Evolutionary conservation across 1,284 basidiomycete genomes (phyloP).

Genomic region (Puccinia triticina): DNA sequence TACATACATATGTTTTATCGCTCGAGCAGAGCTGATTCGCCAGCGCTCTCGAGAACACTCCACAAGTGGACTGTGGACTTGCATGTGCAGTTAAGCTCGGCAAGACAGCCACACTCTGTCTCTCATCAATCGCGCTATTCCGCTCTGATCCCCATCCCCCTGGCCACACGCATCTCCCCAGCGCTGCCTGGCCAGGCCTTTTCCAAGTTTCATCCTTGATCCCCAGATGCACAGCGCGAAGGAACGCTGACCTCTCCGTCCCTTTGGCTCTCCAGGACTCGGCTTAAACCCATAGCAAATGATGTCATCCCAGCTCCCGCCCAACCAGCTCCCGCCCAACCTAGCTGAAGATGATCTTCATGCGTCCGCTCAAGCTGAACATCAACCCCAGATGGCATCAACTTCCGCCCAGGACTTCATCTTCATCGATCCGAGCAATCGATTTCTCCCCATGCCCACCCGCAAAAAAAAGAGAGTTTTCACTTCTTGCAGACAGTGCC

Average conservation of each 20-base stretch:
- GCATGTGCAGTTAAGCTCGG: no score
- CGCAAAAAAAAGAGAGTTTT: conserved; percentile 23
- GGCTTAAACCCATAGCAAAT: neutral
- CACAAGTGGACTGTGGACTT: no score
- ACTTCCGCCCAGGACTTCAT: neutral
- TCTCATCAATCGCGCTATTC: no score
- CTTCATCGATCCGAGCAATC: conserved; percentile 9
- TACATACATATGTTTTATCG: no score
- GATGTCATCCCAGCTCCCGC: neutral
- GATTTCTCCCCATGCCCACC: neutral
- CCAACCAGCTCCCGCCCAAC: conserved; percentile 1
- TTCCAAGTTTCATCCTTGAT: no score
- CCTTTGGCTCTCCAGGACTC: neutral
- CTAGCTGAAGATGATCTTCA: conserved; percentile 12
- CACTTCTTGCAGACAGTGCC: conserved; percentile 31
- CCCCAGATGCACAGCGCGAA: neutral
- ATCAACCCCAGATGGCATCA: neutral
- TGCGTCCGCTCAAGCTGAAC: neutral
- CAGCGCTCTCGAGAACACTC: no score
- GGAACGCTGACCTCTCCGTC: neutral
- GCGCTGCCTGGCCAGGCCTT: no score
- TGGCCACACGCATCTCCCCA: no score
- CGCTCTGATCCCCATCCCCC: no score
- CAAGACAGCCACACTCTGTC: no score
- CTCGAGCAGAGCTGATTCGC: no score